Evolutionary conservation across 495 filamentous ascomycete species (phyloP).

Genomic region (Talaromyces liani): DNA sequence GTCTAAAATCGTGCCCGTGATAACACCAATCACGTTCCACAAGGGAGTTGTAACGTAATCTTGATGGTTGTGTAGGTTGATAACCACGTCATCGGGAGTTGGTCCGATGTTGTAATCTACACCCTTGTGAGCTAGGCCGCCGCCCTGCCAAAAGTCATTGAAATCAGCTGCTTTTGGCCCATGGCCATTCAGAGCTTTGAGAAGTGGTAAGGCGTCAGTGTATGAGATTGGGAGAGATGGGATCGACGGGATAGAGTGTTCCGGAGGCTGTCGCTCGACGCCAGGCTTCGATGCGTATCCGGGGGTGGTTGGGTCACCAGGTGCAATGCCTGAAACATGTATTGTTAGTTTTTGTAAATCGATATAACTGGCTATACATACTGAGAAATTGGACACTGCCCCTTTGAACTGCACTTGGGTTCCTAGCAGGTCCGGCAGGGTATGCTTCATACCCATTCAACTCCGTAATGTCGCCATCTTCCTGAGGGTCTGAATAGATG

Average conservation of each 20-base stretch:
- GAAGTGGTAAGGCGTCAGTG: conserved; percentile 71
- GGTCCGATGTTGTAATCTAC: conserved; percentile 91
- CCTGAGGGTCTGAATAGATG: conserved; percentile 82
- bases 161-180: conserved; percentile 75
- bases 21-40: conserved; percentile 93
- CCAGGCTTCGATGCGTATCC: conserved; percentile 93
- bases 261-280: conserved; percentile 64
- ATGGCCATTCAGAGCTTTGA: conserved; percentile 83
- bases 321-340: conserved; percentile 42
- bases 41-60: conserved; percentile 83
- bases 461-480: conserved; percentile 76
- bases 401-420: conserved; percentile 84
- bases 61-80: conserved; percentile 83
- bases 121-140: conserved; percentile 71
- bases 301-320: conserved; percentile 75
- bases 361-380: conserved; percentile 16
- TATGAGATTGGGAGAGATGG: conserved; percentile 93
- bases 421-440: conserved; percentile 78
- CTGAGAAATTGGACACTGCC: conserved; percentile 87
- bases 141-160: conserved; percentile 61
- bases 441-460: conserved; percentile 75
- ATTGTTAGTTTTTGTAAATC: conserved; percentile 7
- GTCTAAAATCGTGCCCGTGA: conserved; percentile 81
- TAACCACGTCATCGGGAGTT: conserved; percentile 61
- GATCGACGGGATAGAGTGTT: conserved; percentile 67